These are phyloP conservation scores for Colletotrichum sublineola DNA, from an alignment of 2,329 filamentous ascomycete genomes.

Conservation along the genomic window DNA sequence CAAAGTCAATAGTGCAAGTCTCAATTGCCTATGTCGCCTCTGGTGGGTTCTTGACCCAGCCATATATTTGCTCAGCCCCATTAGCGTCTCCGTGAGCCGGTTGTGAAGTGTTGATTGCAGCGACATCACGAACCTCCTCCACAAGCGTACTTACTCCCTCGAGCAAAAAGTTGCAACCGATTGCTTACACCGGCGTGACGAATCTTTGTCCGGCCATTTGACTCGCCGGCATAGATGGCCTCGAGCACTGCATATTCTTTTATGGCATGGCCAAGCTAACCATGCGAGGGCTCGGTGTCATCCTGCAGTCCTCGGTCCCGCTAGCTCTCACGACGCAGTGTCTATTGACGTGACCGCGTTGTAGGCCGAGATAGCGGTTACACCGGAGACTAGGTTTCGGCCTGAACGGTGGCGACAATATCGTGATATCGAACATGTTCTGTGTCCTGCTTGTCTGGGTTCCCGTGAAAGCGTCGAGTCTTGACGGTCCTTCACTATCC, in stretches of 20 bases:
- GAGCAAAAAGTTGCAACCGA: not conserved
- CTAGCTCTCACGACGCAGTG: no score
- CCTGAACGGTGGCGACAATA: no score
- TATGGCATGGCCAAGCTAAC: not conserved
- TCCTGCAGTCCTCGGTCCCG: not conserved
- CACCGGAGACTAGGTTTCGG: no score
- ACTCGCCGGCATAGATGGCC: not conserved
- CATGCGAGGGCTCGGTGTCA: not conserved
- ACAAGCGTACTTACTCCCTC: not conserved
- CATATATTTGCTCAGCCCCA: not conserved
- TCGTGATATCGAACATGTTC: no score
- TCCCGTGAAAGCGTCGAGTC: no score
- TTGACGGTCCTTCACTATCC: no score
- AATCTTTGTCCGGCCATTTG: not conserved
- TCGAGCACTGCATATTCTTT: not conserved
- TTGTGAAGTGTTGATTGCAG: not conserved
- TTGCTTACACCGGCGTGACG: not conserved
- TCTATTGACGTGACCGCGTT: no score
- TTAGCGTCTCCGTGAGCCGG: not conserved
- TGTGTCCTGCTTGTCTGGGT: no score
- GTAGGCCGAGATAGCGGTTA: no score
- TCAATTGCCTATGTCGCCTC: not conserved
- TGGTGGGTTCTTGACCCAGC: not conserved
- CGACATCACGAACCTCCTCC: not conserved
- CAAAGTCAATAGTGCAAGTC: not conserved